These are phyloP conservation scores for Metschnikowia orientalis DNA, from an alignment of 805 yeast species.

Conservation along the genomic window DNA sequence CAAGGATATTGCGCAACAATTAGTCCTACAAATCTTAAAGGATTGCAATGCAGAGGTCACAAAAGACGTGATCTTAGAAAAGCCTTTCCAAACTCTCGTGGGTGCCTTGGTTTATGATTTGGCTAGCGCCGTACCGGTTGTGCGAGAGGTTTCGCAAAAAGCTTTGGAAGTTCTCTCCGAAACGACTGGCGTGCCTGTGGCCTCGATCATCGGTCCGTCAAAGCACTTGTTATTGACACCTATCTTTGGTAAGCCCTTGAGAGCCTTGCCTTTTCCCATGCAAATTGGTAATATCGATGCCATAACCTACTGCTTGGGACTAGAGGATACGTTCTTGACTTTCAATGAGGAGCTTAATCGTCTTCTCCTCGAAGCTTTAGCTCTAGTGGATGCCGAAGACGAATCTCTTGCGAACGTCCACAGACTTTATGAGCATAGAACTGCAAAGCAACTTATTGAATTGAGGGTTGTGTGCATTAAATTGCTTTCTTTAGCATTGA, in stretches of 20 bases:
- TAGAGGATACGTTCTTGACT: conserved; percentile 75
- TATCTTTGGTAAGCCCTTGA: conserved; percentile 90
- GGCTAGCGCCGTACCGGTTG: conserved; percentile 80
- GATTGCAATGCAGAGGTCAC: conserved; percentile 61
- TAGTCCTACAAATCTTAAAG: conserved; percentile 59
- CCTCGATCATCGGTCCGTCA: conserved; percentile 76
- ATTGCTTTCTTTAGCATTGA: conserved; percentile 74
- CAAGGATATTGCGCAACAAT: conserved; percentile 61
- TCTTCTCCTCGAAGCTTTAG: conserved; percentile 82
- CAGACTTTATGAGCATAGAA: conserved; percentile 77
- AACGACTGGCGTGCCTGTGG: conserved; percentile 62
- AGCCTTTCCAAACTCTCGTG: conserved; percentile 73
- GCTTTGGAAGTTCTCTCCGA: conserved; percentile 66
- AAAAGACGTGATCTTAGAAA: conserved; percentile 58
- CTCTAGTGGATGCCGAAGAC: conserved; percentile 96
- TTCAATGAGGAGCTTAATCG: conserved; percentile 88
- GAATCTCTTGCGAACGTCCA: conserved; percentile 88
- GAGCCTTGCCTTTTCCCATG: conserved; percentile 98
- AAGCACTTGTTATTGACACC: conserved; percentile 82
- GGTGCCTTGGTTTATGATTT: conserved; percentile 91
- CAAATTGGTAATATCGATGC: conserved; percentile 98
- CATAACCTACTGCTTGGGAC: conserved; percentile 80
- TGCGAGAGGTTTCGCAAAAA: conserved; percentile 75
- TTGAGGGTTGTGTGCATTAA: conserved; percentile 86
- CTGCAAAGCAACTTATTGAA: conserved; percentile 82